Base-by-base conservation (phyloP, 2,329 filamentous ascomycete species). In the Fusarium dimerum region DNA sequence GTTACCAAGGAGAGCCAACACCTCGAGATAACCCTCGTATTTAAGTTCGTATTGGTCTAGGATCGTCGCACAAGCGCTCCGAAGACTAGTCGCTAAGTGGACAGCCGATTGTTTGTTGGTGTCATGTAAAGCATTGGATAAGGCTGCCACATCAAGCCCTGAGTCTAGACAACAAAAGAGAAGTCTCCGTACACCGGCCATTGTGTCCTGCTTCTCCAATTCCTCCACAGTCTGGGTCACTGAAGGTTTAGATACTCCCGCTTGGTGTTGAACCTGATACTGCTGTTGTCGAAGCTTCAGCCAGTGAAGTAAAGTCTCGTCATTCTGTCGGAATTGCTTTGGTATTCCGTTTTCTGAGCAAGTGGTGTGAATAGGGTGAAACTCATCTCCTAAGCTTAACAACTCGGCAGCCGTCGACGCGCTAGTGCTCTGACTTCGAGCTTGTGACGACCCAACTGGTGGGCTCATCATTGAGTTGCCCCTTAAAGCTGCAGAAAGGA, bases 1-100 rank as follows among this genome's bases (percentile, higher is more conserved):
- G 54, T 77, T 76, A 48, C 77, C 74, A 20, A 79, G 57, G 45
- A 79, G 69, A 1, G 63, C 54, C 39, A 78, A 60, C 11, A 56
- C 56, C 44, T 68, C 57, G 6, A 59, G 53, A 13, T 20, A 47
- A n/a, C 45, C 36, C 18, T 45, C 29, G 9, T 38, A 43, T 36
- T 52, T 43, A 9, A 46, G 36, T n/a, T 48, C n/a, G 29, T 49
- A 16, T 26, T 52, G 40, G 26, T 34, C 18, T 20, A 66, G 45
- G 10, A 67, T 51, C 12, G 50, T 57, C 36, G 55, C 54, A 50
- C 62, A 70, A 5, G 60, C 55, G 15, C 55, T 42, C 41, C 67
- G 66, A 36, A 68, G 52, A 43, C 54, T 50, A 11, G 38, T 48
- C 17, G 62, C 56, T 9, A 70, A 45, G 48, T 50, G 44, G 17